These are phyloP conservation scores for Tricholoma hemisulphureum DNA, from an alignment of 768 basidiomycete genomes.

Conservation along the genomic window DNA sequence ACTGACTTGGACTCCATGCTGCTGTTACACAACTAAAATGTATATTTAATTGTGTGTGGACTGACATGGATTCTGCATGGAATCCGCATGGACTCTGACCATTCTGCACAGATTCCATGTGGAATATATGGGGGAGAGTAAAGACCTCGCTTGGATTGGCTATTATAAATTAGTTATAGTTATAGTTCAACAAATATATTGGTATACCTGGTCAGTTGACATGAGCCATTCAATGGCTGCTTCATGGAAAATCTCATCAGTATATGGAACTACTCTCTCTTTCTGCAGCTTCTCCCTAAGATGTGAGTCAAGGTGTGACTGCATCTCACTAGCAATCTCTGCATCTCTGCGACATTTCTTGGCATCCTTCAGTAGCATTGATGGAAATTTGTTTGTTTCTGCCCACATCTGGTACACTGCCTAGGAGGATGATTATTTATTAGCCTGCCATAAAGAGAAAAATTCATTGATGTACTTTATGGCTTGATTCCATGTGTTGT, in stretches of 20 bases:
- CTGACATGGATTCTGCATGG: no score
- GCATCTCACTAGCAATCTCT: conserved; percentile 3
- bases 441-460: not conserved
- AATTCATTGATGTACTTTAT: not conserved
- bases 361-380: conserved; percentile 26
- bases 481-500: not conserved
- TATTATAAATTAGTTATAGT: not conserved
- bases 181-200: not conserved
- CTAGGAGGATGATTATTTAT: conserved; percentile 2
- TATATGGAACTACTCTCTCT: conserved; percentile 1
- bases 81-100: no score
- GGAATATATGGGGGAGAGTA: no score
- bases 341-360: conserved; percentile 8
- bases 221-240: not conserved
- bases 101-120: no score
- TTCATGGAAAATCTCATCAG: not conserved
- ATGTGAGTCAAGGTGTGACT: conserved; percentile 20
- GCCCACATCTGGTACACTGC: conserved; percentile 22
- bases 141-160: not conserved
- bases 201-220: not conserved
- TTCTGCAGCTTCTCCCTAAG: conserved; percentile 13
- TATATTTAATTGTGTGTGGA: no score
- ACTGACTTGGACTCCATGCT: no score
- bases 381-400: conserved; percentile 20
- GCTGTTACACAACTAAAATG: no score